phyloP scores from a whole-genome alignment of 306 rosid species.

The Parietaria judaica region DNA sequence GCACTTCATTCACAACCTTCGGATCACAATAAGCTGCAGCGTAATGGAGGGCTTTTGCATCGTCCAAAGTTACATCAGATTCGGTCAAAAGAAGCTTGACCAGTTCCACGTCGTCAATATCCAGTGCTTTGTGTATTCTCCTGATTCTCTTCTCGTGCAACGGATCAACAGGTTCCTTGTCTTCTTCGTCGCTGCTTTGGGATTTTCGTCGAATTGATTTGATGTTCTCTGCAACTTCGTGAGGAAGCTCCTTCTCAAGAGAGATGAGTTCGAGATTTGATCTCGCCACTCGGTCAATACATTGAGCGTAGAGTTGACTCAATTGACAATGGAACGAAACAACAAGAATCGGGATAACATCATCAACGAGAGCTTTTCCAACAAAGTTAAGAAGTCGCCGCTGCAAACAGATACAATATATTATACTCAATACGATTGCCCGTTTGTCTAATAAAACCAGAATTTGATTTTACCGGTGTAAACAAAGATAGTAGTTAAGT shows the following conservation, averaged over 20 bases:
- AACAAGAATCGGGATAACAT: slow-evolving; percentile 38
- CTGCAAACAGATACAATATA: slow-evolving; percentile 23
- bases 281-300: slow-evolving; percentile 36
- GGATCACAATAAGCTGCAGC: slow-evolving; percentile 45
- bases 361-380: slow-evolving; percentile 35
- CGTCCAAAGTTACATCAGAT: slow-evolving; percentile 32
- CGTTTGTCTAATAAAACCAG: slow-evolving; percentile 1
- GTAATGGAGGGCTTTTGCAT: slow-evolving; percentile 41
- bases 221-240: slow-evolving; percentile 26
- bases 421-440: slow-evolving; percentile 3
- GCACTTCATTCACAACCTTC: slow-evolving; percentile 40
- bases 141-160: slow-evolving; percentile 32
- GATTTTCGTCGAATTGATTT: slow-evolving; percentile 26
- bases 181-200: slow-evolving; percentile 11
- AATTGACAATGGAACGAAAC: slow-evolving; percentile 36
- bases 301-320: slow-evolving; percentile 29
- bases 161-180: slow-evolving; percentile 18
- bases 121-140: slow-evolving; percentile 36
- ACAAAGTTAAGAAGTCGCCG: slow-evolving; percentile 43
- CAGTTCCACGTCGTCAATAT: slow-evolving; percentile 43
- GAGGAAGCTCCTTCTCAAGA: slow-evolving; percentile 40
- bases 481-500: neutral
- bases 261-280: slow-evolving; percentile 33
- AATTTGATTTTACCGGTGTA: neutral
- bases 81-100: slow-evolving; percentile 37